These are phyloP conservation scores for Aspergillus sclerotialis DNA, from an alignment of 2,329 filamentous ascomycete species.

Conservation along the genomic window DNA sequence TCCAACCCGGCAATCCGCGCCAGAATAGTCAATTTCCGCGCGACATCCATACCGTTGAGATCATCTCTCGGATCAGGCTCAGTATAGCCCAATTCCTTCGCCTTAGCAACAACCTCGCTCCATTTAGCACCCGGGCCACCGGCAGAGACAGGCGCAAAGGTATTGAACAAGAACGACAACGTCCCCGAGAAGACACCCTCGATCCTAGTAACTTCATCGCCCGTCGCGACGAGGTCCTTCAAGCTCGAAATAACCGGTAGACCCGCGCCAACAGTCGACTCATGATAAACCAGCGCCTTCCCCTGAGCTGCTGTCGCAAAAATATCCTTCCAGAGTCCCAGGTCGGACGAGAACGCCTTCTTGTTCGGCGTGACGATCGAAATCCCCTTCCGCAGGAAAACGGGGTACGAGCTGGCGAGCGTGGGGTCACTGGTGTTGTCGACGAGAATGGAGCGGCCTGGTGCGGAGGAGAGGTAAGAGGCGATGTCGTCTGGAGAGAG, in stretches of 20 bases:
- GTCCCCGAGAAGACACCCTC: conserved; percentile 97
- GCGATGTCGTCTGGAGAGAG: conserved; percentile 64
- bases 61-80: conserved; percentile 84
- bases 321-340: conserved; percentile 80
- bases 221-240: conserved; percentile 89
- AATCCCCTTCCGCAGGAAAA: conserved; percentile 72
- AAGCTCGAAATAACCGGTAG: conserved; percentile 89
- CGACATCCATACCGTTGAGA: conserved; percentile 81
- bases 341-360: conserved; percentile 84
- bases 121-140: conserved; percentile 58
- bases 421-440: conserved; percentile 94
- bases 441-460: conserved; percentile 72
- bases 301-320: conserved; percentile 60
- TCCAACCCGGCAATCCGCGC: conserved; percentile 76
- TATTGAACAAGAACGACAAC: conserved; percentile 98
- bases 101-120: conserved; percentile 85
- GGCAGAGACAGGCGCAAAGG: conserved; percentile 75
- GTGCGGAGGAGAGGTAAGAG: conserved; percentile 70
- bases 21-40: conserved; percentile 92
- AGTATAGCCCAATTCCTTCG: conserved; percentile 87
- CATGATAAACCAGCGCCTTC: conserved; percentile 81
- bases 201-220: conserved; percentile 83
- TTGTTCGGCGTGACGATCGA: conserved; percentile 96
- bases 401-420: conserved; percentile 75
- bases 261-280: conserved; percentile 88